Evolutionary conservation across 2,329 filamentous ascomycete genomes (phyloP).

Genomic region (Sporothrix globosa): DNA sequence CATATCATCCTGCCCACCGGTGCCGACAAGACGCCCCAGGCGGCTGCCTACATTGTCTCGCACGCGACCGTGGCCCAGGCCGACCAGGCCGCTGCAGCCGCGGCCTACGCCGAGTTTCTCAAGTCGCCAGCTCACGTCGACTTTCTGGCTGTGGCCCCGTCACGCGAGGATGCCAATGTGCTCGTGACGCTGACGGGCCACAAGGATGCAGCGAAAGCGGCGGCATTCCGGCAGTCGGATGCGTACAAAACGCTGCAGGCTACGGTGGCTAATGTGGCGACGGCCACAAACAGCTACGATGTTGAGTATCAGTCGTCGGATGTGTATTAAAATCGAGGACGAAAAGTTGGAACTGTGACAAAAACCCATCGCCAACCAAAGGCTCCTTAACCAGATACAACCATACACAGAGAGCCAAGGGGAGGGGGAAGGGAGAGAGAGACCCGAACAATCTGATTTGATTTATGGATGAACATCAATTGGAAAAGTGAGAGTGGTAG

Average conservation of each 20-base stretch:
- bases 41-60: conserved; percentile 4
- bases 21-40: not conserved
- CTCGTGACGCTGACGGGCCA: conserved; percentile 7
- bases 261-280: not conserved
- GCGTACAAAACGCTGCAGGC: conserved; percentile 10
- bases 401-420: too few relatives aligned
- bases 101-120: not conserved
- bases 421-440: too few relatives aligned
- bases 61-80: conserved; percentile 7
- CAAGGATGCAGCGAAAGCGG: conserved; percentile 6
- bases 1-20: conserved; percentile 11
- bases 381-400: too few relatives aligned
- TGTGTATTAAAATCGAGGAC: not conserved
- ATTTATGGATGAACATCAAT: too few relatives aligned
- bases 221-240: conserved; percentile 7
- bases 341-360: too few relatives aligned
- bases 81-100: not conserved
- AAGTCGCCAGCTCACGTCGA: not conserved
- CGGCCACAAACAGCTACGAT: conserved; percentile 12
- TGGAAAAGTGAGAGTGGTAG: too few relatives aligned
- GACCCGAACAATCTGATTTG: too few relatives aligned
- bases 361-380: too few relatives aligned
- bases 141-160: not conserved
- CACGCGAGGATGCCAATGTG: conserved; percentile 9
- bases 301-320: conserved; percentile 11